Conservation (phyloP, 441 rosid genomes). For the Euphorbia corollata region DNA sequence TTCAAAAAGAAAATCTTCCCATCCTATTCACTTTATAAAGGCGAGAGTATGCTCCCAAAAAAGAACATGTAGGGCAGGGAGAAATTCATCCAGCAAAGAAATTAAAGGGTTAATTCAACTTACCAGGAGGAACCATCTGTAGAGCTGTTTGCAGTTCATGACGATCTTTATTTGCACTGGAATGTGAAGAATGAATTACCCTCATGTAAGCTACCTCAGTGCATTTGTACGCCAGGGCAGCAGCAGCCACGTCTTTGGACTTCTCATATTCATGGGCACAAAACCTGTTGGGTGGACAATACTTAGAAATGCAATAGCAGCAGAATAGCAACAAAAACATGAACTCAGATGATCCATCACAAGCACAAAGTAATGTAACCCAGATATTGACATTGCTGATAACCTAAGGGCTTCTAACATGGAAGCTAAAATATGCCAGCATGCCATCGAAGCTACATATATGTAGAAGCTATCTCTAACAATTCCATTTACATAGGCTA, state of each 20-base stretch:
- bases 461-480: neutral
- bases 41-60: neutral
- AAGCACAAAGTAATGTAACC: neutral
- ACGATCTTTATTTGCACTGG: slow-evolving; percentile 60
- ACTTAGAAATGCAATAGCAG: slow-evolving; percentile 9
- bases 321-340: neutral
- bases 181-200: slow-evolving; percentile 62
- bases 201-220: slow-evolving; percentile 89
- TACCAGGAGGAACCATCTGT: slow-evolving; percentile 86
- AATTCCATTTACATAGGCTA: neutral
- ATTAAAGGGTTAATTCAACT: slow-evolving; percentile 13
- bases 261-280: slow-evolving; percentile 96
- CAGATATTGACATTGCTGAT: neutral
- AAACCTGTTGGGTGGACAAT: slow-evolving; percentile 44
- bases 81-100: neutral
- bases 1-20: neutral
- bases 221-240: slow-evolving; percentile 96
- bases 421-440: neutral
- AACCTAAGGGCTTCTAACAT: neutral
- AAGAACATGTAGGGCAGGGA: neutral
- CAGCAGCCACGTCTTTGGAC: slow-evolving; percentile 77
- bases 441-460: too few species aligned
- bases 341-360: neutral
- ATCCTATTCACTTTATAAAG: neutral
- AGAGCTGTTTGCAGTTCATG: slow-evolving; percentile 60